Evolutionary conservation across 768 basidiomycete genomes (phyloP), one percentile per base, ranked within the genome.

Genomic region (Boletus subcaerulescens): DNA sequence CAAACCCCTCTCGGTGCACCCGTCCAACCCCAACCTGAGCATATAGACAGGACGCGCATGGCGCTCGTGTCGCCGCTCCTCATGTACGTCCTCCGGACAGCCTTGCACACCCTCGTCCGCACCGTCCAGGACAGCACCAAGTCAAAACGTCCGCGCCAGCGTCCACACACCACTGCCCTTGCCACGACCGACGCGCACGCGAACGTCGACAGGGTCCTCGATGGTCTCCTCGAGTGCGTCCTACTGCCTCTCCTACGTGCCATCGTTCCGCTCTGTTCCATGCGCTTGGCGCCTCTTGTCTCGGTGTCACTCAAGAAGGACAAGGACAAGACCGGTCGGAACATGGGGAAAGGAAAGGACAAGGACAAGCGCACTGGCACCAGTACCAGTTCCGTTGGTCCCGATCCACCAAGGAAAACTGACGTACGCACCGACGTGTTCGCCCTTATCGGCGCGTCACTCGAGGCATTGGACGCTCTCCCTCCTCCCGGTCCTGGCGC

Each of bases 31-130:
- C 20, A 50, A 20, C 47, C 57, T 20, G 60, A 50, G 42, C 48
- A 65, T 24, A 48, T 60, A 39, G 58, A 64, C 31, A 58, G 57
- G 22, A 9, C 56, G 2, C 56, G 64, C 24, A 60, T 70, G 4
- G 58, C 61, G 2, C 35, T 68, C 56, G 46, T 43, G 12, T 64
- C 64, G 8, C 67, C 67, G 8, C 59, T 70, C 33, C 58, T 70
- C 31, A 50, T 47, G 44, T 65, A 61, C 26, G 24, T 61, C 56
- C 58, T 71, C 33, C 63, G 50, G 8, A 56, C 55, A 6, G 60
- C 55, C 13, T 22, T 71, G n/a, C 68, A 57, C 10, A 13, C 55
- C 5, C 36, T 71, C 3, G 32, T 64, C 29, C 38, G 39, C 15
- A 50, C 44, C 8, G 42, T 18, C 24, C 59, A 57, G 3, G 58